phyloP scores from a whole-genome alignment of 2,329 filamentous ascomycete genomes.

The Fusarium brachygibbosum region DNA sequence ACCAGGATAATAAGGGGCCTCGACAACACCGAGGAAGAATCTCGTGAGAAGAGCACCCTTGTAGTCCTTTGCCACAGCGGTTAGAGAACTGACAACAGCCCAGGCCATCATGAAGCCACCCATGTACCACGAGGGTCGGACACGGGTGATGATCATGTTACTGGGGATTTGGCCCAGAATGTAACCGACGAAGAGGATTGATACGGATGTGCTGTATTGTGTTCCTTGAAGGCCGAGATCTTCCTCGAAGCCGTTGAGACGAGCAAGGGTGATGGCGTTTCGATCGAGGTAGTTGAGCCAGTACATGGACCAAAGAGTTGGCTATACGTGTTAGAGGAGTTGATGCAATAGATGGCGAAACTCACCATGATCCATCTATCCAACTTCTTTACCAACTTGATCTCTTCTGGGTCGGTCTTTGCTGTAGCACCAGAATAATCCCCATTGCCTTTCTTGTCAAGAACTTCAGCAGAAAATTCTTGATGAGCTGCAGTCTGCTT shows the following conservation, averaged over 20 bases:
- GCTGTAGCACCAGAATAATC: constrained; percentile 42
- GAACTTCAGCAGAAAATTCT: constrained; percentile 36
- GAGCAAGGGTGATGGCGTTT: constrained; percentile 70
- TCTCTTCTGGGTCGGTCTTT: constrained; percentile 43
- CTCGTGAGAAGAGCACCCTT: constrained; percentile 58
- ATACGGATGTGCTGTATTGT: constrained; percentile 54
- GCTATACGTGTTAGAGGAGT: constrained; percentile 31
- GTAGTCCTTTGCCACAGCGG: constrained; percentile 58
- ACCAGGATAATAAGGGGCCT: constrained; percentile 58
- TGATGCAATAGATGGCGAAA: accelerated
- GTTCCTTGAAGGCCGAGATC: constrained; percentile 62
- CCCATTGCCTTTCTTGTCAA: constrained; percentile 36
- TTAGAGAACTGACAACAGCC: constrained; percentile 59
- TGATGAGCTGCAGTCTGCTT: constrained; percentile 40
- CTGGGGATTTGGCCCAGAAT: constrained; percentile 54
- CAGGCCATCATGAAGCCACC: constrained; percentile 54
- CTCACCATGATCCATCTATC: constrained; percentile 41
- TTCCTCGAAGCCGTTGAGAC: constrained; percentile 66
- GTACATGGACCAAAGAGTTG: constrained; percentile 58
- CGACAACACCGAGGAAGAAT: constrained; percentile 58
- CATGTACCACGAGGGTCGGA: constrained; percentile 61
- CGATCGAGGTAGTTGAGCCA: constrained; percentile 61
- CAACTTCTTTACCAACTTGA: constrained; percentile 39
- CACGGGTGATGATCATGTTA: constrained; percentile 58
- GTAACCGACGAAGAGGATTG: constrained; percentile 57